Base-by-base conservation (phyloP, 352 stramenopile genomes). In the Phytophthora nicotianae region DNA sequence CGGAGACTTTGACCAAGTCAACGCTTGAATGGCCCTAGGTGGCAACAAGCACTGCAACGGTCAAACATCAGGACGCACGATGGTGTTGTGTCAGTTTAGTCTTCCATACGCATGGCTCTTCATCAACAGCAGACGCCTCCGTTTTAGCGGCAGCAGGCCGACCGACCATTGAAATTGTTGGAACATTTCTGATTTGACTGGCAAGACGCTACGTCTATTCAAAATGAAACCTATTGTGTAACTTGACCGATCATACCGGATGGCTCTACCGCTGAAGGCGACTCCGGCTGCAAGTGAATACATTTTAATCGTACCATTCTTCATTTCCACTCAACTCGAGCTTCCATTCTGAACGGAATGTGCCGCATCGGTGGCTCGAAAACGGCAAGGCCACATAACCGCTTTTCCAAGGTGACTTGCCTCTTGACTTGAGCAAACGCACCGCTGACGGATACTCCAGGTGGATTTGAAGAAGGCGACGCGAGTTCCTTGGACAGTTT, bases 111-210 rank as follows among this genome's bases (percentile, higher is more conserved):
- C 26, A 61, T 38, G n/a, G 38, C 46, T 54, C 50, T 64, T 62
- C 27, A 56, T 53, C n/a, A 38, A 52, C 65, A 73, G 58, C 64
- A 68, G 46, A 49, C 40, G 26, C 16, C 37, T 62, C 20, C 33
- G 41, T 66, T 57, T 59, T 61, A 43, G 19, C 55, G 58, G 58
- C 19, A 37, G 14, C 14, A 49, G 33, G n/a, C 16, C 35, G 21
- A 14, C 43, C 45, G 49, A 60, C 50, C 57, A 40, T 55, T 60
- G 23, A 58, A 62, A 66, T 8, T 24, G 5, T 45, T 37, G 45
- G 58, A 55, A 56, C 24, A 41, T 20, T 66, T 72, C 64, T 72
- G 64, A 68, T 72, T 65, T 65, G 9, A 51, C 58, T 68, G 63
- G 55, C 57, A 59, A 55, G 50, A 58, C 19, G 33, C 26, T 38